Base-by-base conservation (phyloP, 2,329 filamentous ascomycete genomes). In the Hypoxylon sp. region DNA sequence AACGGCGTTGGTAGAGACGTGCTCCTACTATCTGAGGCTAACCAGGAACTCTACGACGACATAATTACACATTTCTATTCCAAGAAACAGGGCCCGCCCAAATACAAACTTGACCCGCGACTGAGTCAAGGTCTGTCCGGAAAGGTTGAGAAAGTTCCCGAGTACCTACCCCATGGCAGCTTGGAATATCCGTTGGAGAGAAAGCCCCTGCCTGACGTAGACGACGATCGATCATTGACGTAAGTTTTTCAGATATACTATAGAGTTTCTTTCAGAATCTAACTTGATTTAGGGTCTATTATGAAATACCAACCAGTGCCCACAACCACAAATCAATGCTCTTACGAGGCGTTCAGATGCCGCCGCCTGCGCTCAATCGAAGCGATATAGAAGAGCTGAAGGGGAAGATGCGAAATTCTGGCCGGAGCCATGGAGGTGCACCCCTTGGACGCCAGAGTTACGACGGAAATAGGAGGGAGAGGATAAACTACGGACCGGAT, bases 251-350 rank as follows among this genome's bases (percentile, higher is more conserved):
- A 33, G 33, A 14, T 16, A 30, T 46, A 8, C 26, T 30, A 24
- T 26, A 28, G 18, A 42, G 26, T 45, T 60, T 24, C 46, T 55
- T 49, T 53, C 36, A n/a, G 14, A 46, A 12, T 61, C 78, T 82
- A 75, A 81, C 70, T 11, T 45, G 26, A 46, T 55, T 38, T 69
- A 97, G 92, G 74, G 93, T 98, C 9, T 83, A 92, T 74, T 99
- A 96, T 76, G 88, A 93, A 45, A 91, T 97, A 80, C 94, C 95
- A 0, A 83, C 85, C 40, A 88, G 87, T 16, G 83, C 83, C 8
- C 86, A 92, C 72, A 82, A 88, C 3, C 96, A 99, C 80, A 97
- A 97, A 77, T 97, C 94, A 4, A 96, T 97, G 91, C 85, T 99
- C 12, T 84, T 99, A 33, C 90, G 93, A 2, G 96, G 96, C 11